Base-by-base conservation (phyloP, 148 eudicot species). In the Heliamphora exappendiculata region DNA sequence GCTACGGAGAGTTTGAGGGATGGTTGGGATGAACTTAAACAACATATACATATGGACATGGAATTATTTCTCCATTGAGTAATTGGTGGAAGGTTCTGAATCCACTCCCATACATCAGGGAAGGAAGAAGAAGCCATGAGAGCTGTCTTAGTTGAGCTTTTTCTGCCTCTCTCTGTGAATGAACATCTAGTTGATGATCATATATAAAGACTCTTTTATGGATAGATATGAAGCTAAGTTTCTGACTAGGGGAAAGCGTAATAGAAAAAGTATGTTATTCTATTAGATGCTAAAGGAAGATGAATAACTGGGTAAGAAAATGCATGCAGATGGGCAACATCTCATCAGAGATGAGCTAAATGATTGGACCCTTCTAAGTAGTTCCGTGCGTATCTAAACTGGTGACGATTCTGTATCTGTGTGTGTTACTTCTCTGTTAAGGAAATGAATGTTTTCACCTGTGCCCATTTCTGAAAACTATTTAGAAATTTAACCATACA, bases 91-190 rank as follows among this genome's bases (percentile, higher is more conserved):
- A 90, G 89, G 74, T 70, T 92, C 33, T 83, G 87, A 50, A 94
- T 88, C 97, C 98, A 94, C 51, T 84, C 60, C 87, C 90, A 94
- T 68, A 87, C 68, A 78, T 94, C 86, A 9, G 88, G 82, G 70
- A 83, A 81, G 39, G 79, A 67, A 65, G 84, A 81, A 74, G 86
- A 73, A 64, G 84, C 80, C 82, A 81, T 64, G 70, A 73, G 67
- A 63, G 9, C 17, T 45, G 62, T 31, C 20, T 45, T 2, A 57
- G 49, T 39, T 51, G 34, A 39, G 24, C 17, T 74, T 37, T 74
- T 41, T 60, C 69, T 73, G 66, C 34, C 49, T 54, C 34, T 62
- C 49, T 11, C 8, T n/a, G 2, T 51, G 11, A 29, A 66, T 34
- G 47, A 7, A 36, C 51, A 44, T 67, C 33, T 58, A 67, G 60